Conservation (phyloP, 2,329 filamentous ascomycete genomes). For the Cytospora leucostoma region DNA sequence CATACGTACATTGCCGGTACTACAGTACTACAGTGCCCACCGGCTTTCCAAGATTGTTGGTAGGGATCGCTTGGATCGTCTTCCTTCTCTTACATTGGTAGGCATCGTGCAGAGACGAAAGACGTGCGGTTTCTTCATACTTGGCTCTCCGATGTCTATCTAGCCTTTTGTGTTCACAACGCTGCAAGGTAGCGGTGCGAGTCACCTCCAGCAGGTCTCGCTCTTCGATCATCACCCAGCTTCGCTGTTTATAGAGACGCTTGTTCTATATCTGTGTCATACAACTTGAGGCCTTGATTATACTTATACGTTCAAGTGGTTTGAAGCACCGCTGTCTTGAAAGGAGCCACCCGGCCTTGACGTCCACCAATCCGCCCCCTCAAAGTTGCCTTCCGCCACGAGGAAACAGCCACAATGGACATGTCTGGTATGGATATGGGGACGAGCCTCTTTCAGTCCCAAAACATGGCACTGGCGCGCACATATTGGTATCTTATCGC, state of each 20-base stretch:
- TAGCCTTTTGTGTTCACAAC: not conserved
- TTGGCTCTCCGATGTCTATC: no score
- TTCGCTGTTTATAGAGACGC: not conserved
- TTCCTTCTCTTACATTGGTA: no score
- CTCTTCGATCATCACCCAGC: not conserved
- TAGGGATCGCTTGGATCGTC: no score
- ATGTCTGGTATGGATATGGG: constrained; percentile 34
- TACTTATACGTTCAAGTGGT: not conserved
- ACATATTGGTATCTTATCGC: constrained; percentile 63
- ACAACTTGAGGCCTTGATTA: not conserved
- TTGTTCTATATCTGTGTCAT: constrained; percentile 17
- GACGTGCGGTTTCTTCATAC: no score
- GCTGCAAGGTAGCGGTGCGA: not conserved
- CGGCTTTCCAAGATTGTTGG: no score
- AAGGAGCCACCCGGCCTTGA: no score
- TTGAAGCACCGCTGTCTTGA: no score
- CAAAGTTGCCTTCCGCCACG: not conserved
- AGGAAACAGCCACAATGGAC: constrained; percentile 26
- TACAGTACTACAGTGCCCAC: no score
- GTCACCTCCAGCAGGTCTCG: not conserved
- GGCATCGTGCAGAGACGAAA: no score
- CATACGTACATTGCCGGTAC: no score
- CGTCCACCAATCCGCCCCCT: not conserved
- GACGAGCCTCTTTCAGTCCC: constrained; percentile 44
- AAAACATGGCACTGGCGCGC: constrained; percentile 54